These are phyloP conservation scores for Xylariaceae sp. DNA, from an alignment of 2,329 filamentous ascomycete species.

Conservation along the genomic window DNA sequence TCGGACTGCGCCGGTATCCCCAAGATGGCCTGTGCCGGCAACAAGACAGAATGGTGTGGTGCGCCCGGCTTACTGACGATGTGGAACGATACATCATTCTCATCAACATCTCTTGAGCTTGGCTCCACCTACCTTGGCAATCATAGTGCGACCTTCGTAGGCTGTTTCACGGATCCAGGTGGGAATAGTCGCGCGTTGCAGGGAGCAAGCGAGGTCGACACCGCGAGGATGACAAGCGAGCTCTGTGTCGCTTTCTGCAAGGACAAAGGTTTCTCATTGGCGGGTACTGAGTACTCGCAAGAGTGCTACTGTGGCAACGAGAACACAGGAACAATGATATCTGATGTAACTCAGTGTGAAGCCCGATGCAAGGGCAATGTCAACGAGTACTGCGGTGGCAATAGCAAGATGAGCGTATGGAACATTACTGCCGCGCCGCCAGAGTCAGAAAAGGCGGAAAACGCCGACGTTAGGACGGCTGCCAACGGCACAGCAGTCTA, in stretches of 20 bases:
- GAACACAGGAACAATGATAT: conserved; percentile 1
- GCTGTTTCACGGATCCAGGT: conserved; percentile 14
- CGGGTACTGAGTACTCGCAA: conserved; percentile 8
- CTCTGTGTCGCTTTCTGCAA: conserved; percentile 13
- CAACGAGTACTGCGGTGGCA: conserved; percentile 13
- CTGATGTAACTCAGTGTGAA: conserved; percentile 8
- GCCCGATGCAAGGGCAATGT: conserved; percentile 14
- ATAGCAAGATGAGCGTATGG: conserved; percentile 13
- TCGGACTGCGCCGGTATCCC: conserved; percentile 2
- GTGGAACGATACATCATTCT: conserved; percentile 6
- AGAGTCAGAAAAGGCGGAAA: neutral
- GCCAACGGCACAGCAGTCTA: too few species aligned
- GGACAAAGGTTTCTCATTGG: conserved; percentile 10
- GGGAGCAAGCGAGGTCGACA: conserved; percentile 4
- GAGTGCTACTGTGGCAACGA: conserved; percentile 13
- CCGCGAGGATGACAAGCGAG: conserved; percentile 9
- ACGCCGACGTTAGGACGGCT: neutral
- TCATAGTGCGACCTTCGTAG: conserved; percentile 8
- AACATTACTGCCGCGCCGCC: conserved; percentile 3
- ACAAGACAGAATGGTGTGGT: conserved; percentile 9
- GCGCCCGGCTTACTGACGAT: conserved; percentile 12
- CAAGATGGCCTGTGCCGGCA: conserved; percentile 13
- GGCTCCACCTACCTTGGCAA: conserved; percentile 1
- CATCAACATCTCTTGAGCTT: neutral
- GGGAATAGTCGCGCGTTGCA: conserved; percentile 7